Conservation (phyloP, 768 basidiomycete genomes). For the Artomyces pyxidatus region DNA sequence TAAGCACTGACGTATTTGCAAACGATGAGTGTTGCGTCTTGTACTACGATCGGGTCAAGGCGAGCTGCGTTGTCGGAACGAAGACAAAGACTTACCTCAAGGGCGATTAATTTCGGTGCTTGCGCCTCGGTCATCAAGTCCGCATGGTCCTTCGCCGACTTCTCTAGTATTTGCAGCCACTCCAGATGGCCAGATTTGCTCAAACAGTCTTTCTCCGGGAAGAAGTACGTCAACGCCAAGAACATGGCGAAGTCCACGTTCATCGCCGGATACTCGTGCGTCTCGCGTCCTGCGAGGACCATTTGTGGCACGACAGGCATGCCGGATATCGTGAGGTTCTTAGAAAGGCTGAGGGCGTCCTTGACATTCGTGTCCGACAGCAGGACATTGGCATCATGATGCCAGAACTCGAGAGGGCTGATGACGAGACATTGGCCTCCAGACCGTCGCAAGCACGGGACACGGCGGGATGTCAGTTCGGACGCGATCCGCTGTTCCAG, state of each 20-base stretch:
- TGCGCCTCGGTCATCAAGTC: conserved; percentile 33
- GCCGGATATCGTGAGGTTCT: conserved; percentile 52
- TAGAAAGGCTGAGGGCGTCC: conserved; percentile 43
- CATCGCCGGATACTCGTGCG: conserved; percentile 37
- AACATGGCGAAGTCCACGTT: conserved; percentile 59
- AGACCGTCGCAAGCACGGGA: conserved; percentile 46
- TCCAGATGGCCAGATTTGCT: conserved; percentile 49
- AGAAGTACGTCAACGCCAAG: conserved; percentile 77
- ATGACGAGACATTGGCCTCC: conserved; percentile 58
- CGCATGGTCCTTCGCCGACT: conserved; percentile 28
- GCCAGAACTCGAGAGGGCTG: conserved; percentile 73
- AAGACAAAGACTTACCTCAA: conserved; percentile 29
- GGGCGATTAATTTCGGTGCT: conserved; percentile 35
- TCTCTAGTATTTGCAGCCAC: conserved; percentile 53
- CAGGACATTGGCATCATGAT: conserved; percentile 48
- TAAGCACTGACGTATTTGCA: conserved; percentile 50
- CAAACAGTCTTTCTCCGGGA: conserved; percentile 67
- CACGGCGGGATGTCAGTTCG: conserved; percentile 29
- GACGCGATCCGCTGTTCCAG: conserved; percentile 53
- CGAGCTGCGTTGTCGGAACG: background rate
- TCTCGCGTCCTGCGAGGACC: conserved; percentile 67
- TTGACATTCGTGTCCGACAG: conserved; percentile 47
- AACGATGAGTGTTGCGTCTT: conserved; percentile 39
- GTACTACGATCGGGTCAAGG: conserved; percentile 32
- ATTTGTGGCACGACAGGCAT: conserved; percentile 63